These are phyloP conservation scores for Pelargonium australe DNA, from an alignment of 441 rosid species.

Conservation along the genomic window DNA sequence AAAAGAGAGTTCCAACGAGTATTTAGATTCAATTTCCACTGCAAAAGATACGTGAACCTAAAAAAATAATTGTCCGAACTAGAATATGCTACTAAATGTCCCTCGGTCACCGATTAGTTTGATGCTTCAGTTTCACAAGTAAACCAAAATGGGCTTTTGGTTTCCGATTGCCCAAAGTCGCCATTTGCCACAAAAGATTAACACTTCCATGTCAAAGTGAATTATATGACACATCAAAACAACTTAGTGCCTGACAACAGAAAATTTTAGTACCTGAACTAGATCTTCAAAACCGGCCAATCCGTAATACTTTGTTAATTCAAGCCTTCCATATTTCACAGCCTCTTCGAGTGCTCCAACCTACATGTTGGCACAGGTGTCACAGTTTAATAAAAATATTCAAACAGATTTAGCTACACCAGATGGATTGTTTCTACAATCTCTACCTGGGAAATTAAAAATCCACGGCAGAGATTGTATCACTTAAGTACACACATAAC, in stretches of 20 bases:
- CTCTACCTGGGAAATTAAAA: not conserved
- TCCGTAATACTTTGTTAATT: conserved; percentile 54
- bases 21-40: conserved; percentile 6
- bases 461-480: not conserved
- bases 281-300: conserved; percentile 39
- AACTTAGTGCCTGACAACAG: not conserved
- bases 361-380: conserved; percentile 29
- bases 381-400: not conserved
- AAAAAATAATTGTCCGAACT: not conserved
- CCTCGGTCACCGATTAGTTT: not conserved
- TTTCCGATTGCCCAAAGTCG: too few relatives aligned
- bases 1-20: conserved; percentile 11
- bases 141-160: not conserved
- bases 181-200: too few relatives aligned
- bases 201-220: too few relatives aligned
- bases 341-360: conserved; percentile 71
- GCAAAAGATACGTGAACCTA: not conserved
- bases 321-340: conserved; percentile 63
- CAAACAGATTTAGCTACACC: not conserved
- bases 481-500: not conserved
- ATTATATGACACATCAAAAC: not conserved
- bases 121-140: not conserved
- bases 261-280: conserved; percentile 47
- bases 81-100: not conserved
- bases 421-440: not conserved